phyloP scores from a whole-genome alignment of 805 yeast genomes.

The Tetrapisispora fleetii region DNA sequence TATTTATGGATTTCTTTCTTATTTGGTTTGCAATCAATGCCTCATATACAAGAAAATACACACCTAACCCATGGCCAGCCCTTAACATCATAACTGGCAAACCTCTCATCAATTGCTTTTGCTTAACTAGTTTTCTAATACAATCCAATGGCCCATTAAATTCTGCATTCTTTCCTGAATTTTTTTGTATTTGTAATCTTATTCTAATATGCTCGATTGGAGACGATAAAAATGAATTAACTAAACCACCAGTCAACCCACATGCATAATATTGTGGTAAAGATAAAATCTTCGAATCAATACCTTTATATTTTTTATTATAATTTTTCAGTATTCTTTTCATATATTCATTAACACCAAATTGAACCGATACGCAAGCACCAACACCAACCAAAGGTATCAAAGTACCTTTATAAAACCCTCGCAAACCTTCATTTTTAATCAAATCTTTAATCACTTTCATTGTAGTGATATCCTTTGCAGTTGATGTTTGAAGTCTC shows the following conservation, averaged over 20 bases:
- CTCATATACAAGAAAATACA: constrained; percentile 84
- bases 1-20: constrained; percentile 32
- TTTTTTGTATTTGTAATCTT: constrained; percentile 68
- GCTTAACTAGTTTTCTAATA: constrained; percentile 39
- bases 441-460: constrained; percentile 70
- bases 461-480: constrained; percentile 57
- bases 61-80: constrained; percentile 83
- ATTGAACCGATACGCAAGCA: constrained; percentile 93
- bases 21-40: constrained; percentile 54
- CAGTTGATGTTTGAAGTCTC: constrained; percentile 69
- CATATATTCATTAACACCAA: constrained; percentile 91
- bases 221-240: constrained; percentile 80
- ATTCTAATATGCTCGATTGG: constrained; percentile 95
- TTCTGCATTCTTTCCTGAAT: constrained; percentile 29
- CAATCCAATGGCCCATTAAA: constrained; percentile 44
- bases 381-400: constrained; percentile 96
- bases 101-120: constrained; percentile 68
- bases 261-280: constrained; percentile 66
- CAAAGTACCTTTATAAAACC: constrained; percentile 86
- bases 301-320: constrained; percentile 25
- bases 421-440: constrained; percentile 71
- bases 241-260: constrained; percentile 89
- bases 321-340: constrained; percentile 57
- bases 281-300: constrained; percentile 27
- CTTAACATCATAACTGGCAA: constrained; percentile 71